Evolutionary conservation across 208 protist genomes (phyloP).

Genomic region (Trypanosoma brucei): DNA sequence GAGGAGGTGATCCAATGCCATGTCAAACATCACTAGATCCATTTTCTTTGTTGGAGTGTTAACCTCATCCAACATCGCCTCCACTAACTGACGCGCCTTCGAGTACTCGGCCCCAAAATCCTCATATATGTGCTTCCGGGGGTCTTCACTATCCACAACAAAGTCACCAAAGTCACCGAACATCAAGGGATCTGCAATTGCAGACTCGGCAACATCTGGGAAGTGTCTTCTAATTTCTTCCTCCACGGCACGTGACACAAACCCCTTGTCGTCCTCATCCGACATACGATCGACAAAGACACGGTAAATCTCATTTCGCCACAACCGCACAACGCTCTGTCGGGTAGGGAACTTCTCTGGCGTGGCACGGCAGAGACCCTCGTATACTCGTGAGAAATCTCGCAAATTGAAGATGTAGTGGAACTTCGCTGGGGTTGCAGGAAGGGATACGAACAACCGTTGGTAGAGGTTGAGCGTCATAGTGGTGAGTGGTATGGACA

Average conservation of each 20-base stretch:
- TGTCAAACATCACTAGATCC: constrained; percentile 98
- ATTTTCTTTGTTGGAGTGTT: constrained; percentile 90
- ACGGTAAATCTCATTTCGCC: constrained; percentile 96
- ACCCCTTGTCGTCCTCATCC: constrained; percentile 88
- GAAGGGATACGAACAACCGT: constrained; percentile 83
- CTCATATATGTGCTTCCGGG: constrained; percentile 88
- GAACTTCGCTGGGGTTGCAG: constrained; percentile 98
- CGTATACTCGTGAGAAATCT: constrained; percentile 97
- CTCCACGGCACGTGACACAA: constrained; percentile 78
- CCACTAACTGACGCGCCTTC: constrained; percentile 81
- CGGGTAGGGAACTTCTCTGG: constrained; percentile 84
- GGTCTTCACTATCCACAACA: constrained; percentile 69
- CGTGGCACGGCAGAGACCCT: constrained; percentile 95
- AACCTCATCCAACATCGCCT: constrained; percentile 93
- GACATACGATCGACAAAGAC: constrained; percentile 98
- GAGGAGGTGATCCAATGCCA: constrained; percentile 96
- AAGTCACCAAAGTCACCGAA: constrained; percentile 96
- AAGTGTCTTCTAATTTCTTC: constrained; percentile 82
- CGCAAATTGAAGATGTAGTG: constrained; percentile 99
- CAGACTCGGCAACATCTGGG: constrained; percentile 36
- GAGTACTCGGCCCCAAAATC: constrained; percentile 87
- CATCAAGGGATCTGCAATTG: constrained; percentile 88
- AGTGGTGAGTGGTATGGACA: constrained; percentile 66
- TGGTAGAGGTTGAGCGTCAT: constrained; percentile 95
- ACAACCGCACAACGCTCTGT: constrained; percentile 89